Evolutionary conservation across 2,329 filamentous ascomycete species (phyloP), one percentile per base, ranked within the genome.

Genomic region (Rhexocercosporidium sp.): DNA sequence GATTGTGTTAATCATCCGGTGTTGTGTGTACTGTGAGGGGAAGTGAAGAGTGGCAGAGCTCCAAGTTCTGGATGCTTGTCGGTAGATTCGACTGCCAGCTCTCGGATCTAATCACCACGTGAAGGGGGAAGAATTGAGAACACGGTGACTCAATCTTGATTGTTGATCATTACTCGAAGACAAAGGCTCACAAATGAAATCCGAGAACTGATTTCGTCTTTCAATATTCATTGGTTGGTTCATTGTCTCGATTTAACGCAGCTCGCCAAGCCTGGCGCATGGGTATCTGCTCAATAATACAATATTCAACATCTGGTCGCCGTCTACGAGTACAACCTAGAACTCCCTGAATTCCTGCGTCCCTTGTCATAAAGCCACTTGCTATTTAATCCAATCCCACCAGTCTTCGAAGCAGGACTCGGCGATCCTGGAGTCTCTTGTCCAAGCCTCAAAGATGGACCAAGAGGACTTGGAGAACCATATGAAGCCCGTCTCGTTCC

Each of bases 301-400:
- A 68, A 68, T 60, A 63, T 53, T 54, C 54, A 64, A 44, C 59
- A 34, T 66, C 34, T 14, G 31, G 18, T 25, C 34, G 22, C 12
- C 31, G 4, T 57, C 63, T 72, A 77, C 51, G 74, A 68, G 63
- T 75, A 77, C 51, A 75, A 62, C 31, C 71, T 68, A 53, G 73
- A 44, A 41, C 67, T 76, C 14, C 76, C 75, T 16, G 74, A 75
- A 62, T 73, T 77, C 49, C 75, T 76, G 57, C 89, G 82, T 74
- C 92, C 91, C 80, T 90, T 92, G 79, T 97, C 93, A 77, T 97
- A 98, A 68, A 97, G 80, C 95, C 95, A 98, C 81, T 96, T 97
- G 81, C 89, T 97, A 79, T 95, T 97, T 76, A 97, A 77, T 0
- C 89, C 89, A 62, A 96, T 88, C 71, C 88, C 94, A 49, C 90